phyloP scores from a whole-genome alignment of 495 filamentous ascomycete genomes.

The Talaromyces stipitatus region DNA sequence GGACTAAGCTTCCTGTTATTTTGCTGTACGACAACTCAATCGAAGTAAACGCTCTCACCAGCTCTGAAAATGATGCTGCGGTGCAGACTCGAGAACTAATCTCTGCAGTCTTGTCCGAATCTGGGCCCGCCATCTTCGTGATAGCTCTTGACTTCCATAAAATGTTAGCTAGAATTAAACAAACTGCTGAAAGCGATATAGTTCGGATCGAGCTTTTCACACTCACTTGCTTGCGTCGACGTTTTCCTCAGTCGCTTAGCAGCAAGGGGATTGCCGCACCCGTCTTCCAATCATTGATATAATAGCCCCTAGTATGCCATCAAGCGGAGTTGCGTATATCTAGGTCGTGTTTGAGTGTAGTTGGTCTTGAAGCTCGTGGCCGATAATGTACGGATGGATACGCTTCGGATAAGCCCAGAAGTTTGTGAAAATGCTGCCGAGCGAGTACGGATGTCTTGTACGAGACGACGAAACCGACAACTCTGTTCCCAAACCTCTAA shows the following conservation, averaged over 20 bases:
- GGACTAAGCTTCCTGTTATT: conserved; percentile 20
- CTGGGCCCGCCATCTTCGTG: neutral
- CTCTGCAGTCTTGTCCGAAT: neutral
- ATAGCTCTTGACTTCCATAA: neutral
- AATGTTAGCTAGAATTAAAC: neutral
- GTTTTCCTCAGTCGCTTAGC: conserved; percentile 2
- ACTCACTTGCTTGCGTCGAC: neutral
- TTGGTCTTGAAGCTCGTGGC: neutral
- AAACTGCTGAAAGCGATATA: neutral
- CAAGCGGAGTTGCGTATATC: neutral
- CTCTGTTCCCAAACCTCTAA: neutral
- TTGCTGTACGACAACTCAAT: neutral
- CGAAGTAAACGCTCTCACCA: conserved; percentile 25
- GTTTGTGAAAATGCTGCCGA: neutral
- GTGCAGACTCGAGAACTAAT: conserved; percentile 9
- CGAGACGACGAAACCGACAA: neutral
- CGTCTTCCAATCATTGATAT: conserved; percentile 1
- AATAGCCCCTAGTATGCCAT: neutral
- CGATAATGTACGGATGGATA: neutral
- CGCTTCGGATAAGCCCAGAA: neutral
- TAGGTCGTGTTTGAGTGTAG: neutral
- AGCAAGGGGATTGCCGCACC: conserved; percentile 6
- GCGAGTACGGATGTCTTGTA: neutral
- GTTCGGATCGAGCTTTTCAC: neutral
- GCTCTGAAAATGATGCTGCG: conserved; percentile 36